Evolutionary conservation across 179 eudicot genomes (phyloP), one percentile per base, ranked within the genome.

Genomic region (Beta lomatogona): DNA sequence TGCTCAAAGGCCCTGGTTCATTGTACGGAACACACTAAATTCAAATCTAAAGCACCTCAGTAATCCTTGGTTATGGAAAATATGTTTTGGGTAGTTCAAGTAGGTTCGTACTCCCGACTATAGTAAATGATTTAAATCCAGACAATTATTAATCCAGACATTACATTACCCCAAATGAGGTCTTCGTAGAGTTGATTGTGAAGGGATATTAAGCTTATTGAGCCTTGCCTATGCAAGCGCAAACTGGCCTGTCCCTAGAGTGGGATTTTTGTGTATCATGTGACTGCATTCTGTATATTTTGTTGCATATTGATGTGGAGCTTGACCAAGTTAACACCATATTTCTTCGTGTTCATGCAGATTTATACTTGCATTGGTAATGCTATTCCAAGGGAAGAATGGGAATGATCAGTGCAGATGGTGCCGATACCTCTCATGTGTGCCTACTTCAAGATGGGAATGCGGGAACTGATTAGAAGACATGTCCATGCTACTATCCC

Each of bases 401-500:
- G 92, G 87, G 48, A 83, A 86, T 57, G 83, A 91, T 9, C 93
- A 86, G 25, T 94, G 98, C 84, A 85, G 78, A 69, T 92, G 97
- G 98, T 94, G 98, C 81, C 92, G 79, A 76, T 94, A 94, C 84
- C 77, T 91, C 82, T 87, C 80, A 79, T 94, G 98, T 75, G 91
- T 94, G 22, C 92, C 93, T 0, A 93, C 97, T 6, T 85, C 90
- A 3, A 94, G 73, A 85, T 94, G 97, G 98, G 77, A 84, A 15
- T 94, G 98, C 70, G 79, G 67, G 11, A 79, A 74, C 70, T 85
- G 64, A 76, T 70, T 21, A 10, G 77, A 79, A 25, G 25, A 57
- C 21, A 54, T 46, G 41, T 28, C 48, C 21, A 55, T 9, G 48
- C n/a, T 25, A 25, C 2, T 9, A 19, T 15, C 55, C 31, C 67